Percentiles rank a stretch among this genome's conserved stretches.
phyloP scores from a whole-genome alignment of 331 rosid species.

The Ulmus americana region DNA sequence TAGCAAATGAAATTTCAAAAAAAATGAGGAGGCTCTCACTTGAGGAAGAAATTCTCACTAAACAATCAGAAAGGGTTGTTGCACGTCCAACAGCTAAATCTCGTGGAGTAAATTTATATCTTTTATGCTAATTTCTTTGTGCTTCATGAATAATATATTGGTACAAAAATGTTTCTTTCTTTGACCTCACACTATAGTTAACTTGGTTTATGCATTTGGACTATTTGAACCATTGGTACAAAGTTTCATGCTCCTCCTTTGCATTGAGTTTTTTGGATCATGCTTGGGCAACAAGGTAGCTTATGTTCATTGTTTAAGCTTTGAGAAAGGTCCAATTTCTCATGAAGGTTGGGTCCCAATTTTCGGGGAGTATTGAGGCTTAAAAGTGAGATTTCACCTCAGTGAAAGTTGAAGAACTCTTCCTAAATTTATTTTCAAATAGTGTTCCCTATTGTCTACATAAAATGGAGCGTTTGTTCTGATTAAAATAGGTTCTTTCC shows the following conservation, averaged over 20 bases:
- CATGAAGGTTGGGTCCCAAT: too few relatives aligned
- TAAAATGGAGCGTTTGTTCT: neutral
- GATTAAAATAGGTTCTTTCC: too few relatives aligned
- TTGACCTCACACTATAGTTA: too few relatives aligned
- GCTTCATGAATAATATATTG: neutral
- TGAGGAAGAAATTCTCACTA: constrained; percentile 60
- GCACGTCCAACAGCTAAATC: constrained; percentile 32
- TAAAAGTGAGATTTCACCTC: neutral
- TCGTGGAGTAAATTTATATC: constrained; percentile 39
- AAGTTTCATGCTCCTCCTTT: too few relatives aligned
- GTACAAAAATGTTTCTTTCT: neutral
- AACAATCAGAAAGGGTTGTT: constrained; percentile 28
- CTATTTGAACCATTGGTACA: too few relatives aligned
- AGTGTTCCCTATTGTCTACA: neutral
- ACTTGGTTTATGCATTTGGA: neutral
- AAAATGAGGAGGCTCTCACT: constrained; percentile 57
- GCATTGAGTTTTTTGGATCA: too few relatives aligned
- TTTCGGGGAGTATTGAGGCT: neutral
- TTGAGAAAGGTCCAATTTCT: too few relatives aligned
- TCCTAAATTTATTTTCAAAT: neutral
- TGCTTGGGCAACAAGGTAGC: too few relatives aligned
- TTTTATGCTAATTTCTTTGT: neutral
- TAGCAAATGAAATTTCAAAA: constrained; percentile 30
- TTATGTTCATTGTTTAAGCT: too few relatives aligned
- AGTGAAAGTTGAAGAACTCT: neutral